Base-by-base conservation (phyloP, 306 rosid species). In the Quillaja saponaria region DNA sequence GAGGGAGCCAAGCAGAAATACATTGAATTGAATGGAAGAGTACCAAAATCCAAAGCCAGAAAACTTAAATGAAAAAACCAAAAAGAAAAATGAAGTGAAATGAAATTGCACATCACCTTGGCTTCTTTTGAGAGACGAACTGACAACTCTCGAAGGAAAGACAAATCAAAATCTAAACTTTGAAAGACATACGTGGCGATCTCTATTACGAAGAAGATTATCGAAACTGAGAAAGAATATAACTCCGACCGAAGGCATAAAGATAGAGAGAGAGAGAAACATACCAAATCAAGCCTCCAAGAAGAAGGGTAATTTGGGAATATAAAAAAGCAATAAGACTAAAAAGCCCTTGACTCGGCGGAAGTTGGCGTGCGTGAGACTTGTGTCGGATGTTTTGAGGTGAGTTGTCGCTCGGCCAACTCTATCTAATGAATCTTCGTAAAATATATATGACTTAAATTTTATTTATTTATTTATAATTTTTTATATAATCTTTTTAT, bases 191-290 rank as follows among this genome's bases (percentile, higher is more conserved):
- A 75, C 64, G 61, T 18, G 76, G 70, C 34, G 74, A 64, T 61
- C 48, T 49, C 53, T 34, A 60, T 66, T 38, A 59, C 49, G 13
- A 17, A 69, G n/a, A 17, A 69, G 67, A 75, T 78, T 28, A 81
- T 81, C 82, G 85, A 76, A 74, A 40, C 78, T 62, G 59, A 64
- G 89, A 82, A 90, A 64, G 89, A 82, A 90, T 84, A 90, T 86
- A 74, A 90, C 73, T 61, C 25, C 3, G 49, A 15, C 35, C 45
- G 40, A 49, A 64, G 59, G 56, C 72, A 53, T 49, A 58, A 67
- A 65, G 58, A 60, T 41, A 17, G 39, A 47, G 52, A 3, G 46
- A 66, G 62, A 65, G 42, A 60, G 59, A n/a, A 8, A 13, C 64
- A 3, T 12, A 13, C 42, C 18, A 57, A 12, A 7, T 48, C 7